Evolutionary conservation across 441 rosid species (phyloP).

Genomic region (Daphne laureola): DNA sequence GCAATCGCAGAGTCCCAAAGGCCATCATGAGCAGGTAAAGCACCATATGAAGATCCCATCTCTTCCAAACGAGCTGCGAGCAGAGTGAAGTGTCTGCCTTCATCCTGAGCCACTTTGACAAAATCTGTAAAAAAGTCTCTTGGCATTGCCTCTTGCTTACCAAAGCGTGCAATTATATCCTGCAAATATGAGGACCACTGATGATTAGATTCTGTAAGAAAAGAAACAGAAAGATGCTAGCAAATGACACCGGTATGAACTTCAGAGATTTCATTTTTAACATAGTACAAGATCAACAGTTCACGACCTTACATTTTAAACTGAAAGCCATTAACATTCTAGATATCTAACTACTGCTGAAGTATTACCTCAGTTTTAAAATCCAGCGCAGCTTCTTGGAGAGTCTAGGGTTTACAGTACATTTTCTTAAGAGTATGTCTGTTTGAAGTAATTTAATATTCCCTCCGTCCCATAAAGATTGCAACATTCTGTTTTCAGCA

Average conservation of each 20-base stretch:
- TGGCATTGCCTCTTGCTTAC: constrained; percentile 86
- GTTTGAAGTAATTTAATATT: too few relatives aligned
- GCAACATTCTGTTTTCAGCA: too few relatives aligned
- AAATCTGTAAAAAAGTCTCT: constrained; percentile 85
- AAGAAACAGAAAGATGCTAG: background rate
- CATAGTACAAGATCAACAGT: too few relatives aligned
- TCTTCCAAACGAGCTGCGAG: constrained; percentile 67
- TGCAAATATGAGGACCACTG: constrained; percentile 13
- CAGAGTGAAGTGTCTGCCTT: constrained; percentile 75
- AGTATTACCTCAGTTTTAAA: too few relatives aligned
- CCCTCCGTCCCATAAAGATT: too few relatives aligned
- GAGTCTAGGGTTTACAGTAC: too few relatives aligned
- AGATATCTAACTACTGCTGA: too few relatives aligned
- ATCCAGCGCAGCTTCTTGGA: too few relatives aligned
- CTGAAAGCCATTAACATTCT: too few relatives aligned
- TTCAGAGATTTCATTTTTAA: background rate
- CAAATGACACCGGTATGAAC: background rate
- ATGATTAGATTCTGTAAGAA: too few relatives aligned
- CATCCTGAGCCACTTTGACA: constrained; percentile 85
- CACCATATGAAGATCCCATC: constrained; percentile 69
- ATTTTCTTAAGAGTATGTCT: too few relatives aligned
- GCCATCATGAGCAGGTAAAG: constrained; percentile 87
- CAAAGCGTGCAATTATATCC: constrained; percentile 93
- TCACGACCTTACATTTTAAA: too few relatives aligned
- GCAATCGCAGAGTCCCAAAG: constrained; percentile 82